Evolutionary conservation across 177 flowering plant genomes (phyloP).

Genomic region (Vitis hybrid): DNA sequence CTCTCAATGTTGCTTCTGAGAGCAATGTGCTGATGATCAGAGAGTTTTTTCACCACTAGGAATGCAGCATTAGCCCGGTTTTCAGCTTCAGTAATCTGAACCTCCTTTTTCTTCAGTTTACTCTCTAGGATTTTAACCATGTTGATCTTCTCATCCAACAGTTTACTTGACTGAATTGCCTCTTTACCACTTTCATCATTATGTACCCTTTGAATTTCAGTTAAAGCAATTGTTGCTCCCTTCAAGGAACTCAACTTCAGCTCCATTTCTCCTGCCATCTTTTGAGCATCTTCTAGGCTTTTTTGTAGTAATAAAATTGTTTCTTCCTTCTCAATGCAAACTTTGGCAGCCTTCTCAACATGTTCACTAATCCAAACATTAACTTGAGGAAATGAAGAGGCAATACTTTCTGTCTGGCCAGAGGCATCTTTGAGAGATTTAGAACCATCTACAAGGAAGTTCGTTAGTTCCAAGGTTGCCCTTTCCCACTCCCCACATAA

Average conservation of each 20-base stretch:
- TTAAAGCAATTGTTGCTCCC: conserved; percentile 68
- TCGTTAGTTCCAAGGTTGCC: conserved; percentile 62
- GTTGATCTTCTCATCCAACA: conserved; percentile 30
- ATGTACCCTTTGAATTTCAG: conserved; percentile 43
- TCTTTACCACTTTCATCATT: conserved; percentile 31
- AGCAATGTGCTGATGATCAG: conserved; percentile 14
- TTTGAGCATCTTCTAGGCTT: conserved; percentile 66
- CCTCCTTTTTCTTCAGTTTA: conserved; percentile 28
- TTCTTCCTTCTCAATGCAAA: conserved; percentile 63
- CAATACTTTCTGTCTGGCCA: conserved; percentile 56
- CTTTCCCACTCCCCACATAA: conserved; percentile 64
- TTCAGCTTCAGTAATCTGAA: conserved; percentile 39
- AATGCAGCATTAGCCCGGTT: conserved; percentile 42
- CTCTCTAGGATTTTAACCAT: conserved; percentile 26
- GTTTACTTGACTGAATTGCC: conserved; percentile 21
- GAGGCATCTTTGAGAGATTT: conserved; percentile 66
- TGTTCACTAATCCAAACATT: conserved; percentile 49
- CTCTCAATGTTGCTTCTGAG: conserved; percentile 10
- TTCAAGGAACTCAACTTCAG: conserved; percentile 57
- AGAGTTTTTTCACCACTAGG: conserved; percentile 27
- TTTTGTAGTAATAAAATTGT: conserved; percentile 44
- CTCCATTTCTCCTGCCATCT: conserved; percentile 50
- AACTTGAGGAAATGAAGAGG: conserved; percentile 52
- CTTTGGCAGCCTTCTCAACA: conserved; percentile 55
- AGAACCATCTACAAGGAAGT: conserved; percentile 67